A percentile compares a stretch with the other conserved stretches of the same genome.
Conservation (phyloP, 306 rosid genomes). For the Medicago truncatula region MtrunA17r5.0-ANR NC_053042.1:45481501-45482000, state of each 20-base stretch:
- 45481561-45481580: constrained; percentile 67
- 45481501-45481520: neutral
- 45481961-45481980: constrained; percentile 9
- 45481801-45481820: constrained; percentile 53
- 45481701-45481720: constrained; percentile 66
- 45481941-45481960: constrained; percentile 6
- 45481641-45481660: constrained; percentile 60
- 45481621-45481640: constrained; percentile 40
- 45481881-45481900: constrained; percentile 72
- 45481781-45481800: neutral
- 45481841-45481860: constrained; percentile 63
- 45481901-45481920: constrained; percentile 61
- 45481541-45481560: constrained; percentile 63
- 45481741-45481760: constrained; percentile 13
- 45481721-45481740: constrained; percentile 6
- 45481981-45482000: constrained; percentile 16
- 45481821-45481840: constrained; percentile 59
- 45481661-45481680: constrained; percentile 75
- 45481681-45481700: constrained; percentile 62
- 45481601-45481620: constrained; percentile 52
- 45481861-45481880: constrained; percentile 70
- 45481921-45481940: constrained; percentile 70
- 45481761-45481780: neutral
- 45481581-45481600: constrained; percentile 46
- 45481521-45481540: constrained; percentile 53